Base-by-base conservation (phyloP, 352 stramenopile genomes). In the Saprolegnia parasitica region DNA sequence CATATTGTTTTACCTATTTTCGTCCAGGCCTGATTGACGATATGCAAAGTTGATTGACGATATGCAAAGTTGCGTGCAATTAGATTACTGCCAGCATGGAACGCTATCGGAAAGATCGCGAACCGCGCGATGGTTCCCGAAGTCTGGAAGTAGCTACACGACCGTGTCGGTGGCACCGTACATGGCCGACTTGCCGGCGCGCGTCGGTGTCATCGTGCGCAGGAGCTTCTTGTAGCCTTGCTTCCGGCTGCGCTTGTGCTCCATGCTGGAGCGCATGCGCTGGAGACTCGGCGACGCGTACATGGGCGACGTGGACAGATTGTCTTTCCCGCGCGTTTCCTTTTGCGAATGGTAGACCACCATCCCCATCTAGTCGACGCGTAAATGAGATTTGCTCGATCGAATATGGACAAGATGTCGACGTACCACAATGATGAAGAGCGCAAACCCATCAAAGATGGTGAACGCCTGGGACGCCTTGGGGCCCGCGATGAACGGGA, bases 331-430 rank as follows among this genome's bases (percentile, higher is more conserved):
- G 49, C 84, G 86, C 64, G 86, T 80, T 72, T 92, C 86, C 74
- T 91, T 91, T 75, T 94, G 84, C 24, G 86, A 91, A 76, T 94
- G 86, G 71, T 94, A 94, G 10, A 94, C 83, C 23, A 94, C 76
- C 68, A 94, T 71, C 2, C 84, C 86, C 78, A 94, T 92, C 56
- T 63, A 63, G 11, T 61, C 13, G 2, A 37, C n/a, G 46, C n/a
- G 9, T 60, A n/a, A 1, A 11, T 35, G 15, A 60, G 21, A 20
- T 39, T 60, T 55, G 10, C 45, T 52, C 45, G 16, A 61, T 42
- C 5, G 1, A 29, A n/a, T 29, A 61, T 47, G 15, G 54, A 47
- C n/a, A 21, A n/a, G 4, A 47, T 4, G 23, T 61, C 32, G 16
- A 16, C 24, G 49, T 37, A 67, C 64, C 60, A 95, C 83, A 32